Percentiles rank a stretch among this genome's conserved stretches.
These are phyloP conservation scores for Aspergillus pseudoviridinutans DNA, from an alignment of 2,329 filamentous ascomycete species.

Conservation along the genomic window DNA sequence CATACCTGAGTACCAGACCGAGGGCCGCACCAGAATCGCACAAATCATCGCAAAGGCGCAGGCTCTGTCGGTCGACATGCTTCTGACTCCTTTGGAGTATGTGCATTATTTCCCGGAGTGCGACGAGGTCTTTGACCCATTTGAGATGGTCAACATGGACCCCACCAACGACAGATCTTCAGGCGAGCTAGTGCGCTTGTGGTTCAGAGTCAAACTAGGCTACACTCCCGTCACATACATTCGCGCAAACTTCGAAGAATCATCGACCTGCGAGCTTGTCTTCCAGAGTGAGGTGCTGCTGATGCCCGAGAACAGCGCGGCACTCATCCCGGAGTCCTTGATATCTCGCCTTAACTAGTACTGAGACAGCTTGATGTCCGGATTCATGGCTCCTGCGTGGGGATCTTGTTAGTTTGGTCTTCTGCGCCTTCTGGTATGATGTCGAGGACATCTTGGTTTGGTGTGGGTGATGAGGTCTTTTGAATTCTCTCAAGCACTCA, in stretches of 20 bases:
- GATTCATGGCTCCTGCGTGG: background rate
- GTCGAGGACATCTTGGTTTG: background rate
- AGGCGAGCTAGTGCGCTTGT: background rate
- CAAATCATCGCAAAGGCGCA: constrained; percentile 27
- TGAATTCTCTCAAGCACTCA: background rate
- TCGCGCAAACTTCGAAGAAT: constrained; percentile 13
- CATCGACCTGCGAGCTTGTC: constrained; percentile 9
- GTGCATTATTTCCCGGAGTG: constrained; percentile 21
- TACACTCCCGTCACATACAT: constrained; percentile 21
- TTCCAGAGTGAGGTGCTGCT: constrained; percentile 19
- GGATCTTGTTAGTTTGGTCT: background rate
- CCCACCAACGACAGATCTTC: constrained; percentile 12
- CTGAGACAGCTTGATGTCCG: background rate
- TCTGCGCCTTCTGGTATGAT: background rate
- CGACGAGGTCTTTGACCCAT: constrained; percentile 21
- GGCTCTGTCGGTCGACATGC: constrained; percentile 24
- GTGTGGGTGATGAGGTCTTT: background rate
- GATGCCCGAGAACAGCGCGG: background rate
- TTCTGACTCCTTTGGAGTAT: constrained; percentile 24
- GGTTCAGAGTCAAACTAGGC: constrained; percentile 14
- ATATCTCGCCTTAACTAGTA: background rate
- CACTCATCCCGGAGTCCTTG: background rate
- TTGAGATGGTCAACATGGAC: constrained; percentile 24
- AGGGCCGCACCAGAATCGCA: constrained; percentile 18
- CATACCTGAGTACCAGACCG: constrained; percentile 1